These are phyloP conservation scores for Lyophyllum semitale DNA, from an alignment of 768 basidiomycete species.

Conservation along the genomic window DNA sequence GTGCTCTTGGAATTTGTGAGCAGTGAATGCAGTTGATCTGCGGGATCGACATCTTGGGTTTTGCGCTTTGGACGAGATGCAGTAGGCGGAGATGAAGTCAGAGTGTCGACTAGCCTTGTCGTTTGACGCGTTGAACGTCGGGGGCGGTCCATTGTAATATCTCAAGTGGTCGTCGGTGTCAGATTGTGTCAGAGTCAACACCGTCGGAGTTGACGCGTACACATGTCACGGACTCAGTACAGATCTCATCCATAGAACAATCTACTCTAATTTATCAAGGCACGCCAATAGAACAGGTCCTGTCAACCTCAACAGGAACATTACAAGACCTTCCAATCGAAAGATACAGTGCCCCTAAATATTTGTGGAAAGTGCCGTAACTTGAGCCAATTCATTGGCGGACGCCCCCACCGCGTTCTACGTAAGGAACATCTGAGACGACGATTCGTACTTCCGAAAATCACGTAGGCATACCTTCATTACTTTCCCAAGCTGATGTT, in stretches of 20 bases:
- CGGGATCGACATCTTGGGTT: slow-evolving; percentile 9
- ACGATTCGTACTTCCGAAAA: background rate
- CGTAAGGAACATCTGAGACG: background rate
- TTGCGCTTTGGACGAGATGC: slow-evolving; percentile 14
- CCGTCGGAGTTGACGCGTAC: background rate
- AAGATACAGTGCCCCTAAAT: background rate
- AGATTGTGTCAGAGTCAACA: too few species aligned
- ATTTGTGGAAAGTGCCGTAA: slow-evolving; percentile 19
- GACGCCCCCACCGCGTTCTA: slow-evolving; percentile 30
- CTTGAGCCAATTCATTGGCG: slow-evolving; percentile 24
- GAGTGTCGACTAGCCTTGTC: slow-evolving; percentile 1
- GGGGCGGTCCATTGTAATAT: slow-evolving; percentile 16
- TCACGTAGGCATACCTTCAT: slow-evolving; percentile 16
- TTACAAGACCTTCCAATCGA: too few species aligned
- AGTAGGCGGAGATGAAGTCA: slow-evolving; percentile 1
- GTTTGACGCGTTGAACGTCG: slow-evolving; percentile 17
- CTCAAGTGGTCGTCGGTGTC: background rate
- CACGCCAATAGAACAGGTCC: background rate
- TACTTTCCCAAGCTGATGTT: slow-evolving; percentile 28
- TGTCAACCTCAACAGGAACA: too few species aligned
- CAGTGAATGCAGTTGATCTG: slow-evolving; percentile 11
- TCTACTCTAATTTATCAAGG: background rate
- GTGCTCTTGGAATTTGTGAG: slow-evolving; percentile 14
- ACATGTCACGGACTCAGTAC: background rate
- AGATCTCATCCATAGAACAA: too few species aligned